These are phyloP conservation scores for Tagetes patula DNA, from an alignment of 129 eudicot genomes.

Conservation along the genomic window DNA sequence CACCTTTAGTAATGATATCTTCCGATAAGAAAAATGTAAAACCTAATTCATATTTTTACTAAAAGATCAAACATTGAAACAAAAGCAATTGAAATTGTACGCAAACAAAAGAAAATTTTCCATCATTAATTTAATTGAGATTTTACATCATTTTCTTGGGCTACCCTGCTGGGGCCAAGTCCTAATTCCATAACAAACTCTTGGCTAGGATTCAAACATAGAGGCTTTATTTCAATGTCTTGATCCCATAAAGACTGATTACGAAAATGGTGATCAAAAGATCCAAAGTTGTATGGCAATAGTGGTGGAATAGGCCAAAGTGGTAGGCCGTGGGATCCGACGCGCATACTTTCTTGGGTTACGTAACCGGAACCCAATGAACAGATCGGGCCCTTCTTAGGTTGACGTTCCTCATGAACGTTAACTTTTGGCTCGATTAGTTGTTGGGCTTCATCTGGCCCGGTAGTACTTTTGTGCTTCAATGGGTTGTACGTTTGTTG, in stretches of 20 bases:
- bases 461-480: constrained; percentile 21
- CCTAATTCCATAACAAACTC: constrained; percentile 34
- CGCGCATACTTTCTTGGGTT: constrained; percentile 35
- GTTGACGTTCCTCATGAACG: constrained; percentile 29
- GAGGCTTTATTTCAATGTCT: constrained; percentile 26
- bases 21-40: not conserved
- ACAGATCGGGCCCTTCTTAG: constrained; percentile 35
- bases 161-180: constrained; percentile 29
- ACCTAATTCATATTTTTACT: not conserved
- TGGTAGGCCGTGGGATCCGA: constrained; percentile 30
- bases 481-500: constrained; percentile 38
- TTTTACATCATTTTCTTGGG: constrained; percentile 37
- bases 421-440: constrained; percentile 38
- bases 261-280: constrained; percentile 9
- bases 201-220: constrained; percentile 15
- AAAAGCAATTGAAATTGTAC: constrained; percentile 1
- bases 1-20: too few relatives aligned
- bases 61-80: not conserved
- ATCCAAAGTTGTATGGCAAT: constrained; percentile 52
- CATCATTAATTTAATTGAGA: constrained; percentile 29
- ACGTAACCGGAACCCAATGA: constrained; percentile 43
- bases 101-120: constrained; percentile 14
- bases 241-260: constrained; percentile 25
- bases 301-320: constrained; percentile 73
- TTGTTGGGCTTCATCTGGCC: constrained; percentile 41